These are phyloP conservation scores for Termitomyces sp. DNA, from an alignment of 768 basidiomycete genomes.

Conservation along the genomic window DNA sequence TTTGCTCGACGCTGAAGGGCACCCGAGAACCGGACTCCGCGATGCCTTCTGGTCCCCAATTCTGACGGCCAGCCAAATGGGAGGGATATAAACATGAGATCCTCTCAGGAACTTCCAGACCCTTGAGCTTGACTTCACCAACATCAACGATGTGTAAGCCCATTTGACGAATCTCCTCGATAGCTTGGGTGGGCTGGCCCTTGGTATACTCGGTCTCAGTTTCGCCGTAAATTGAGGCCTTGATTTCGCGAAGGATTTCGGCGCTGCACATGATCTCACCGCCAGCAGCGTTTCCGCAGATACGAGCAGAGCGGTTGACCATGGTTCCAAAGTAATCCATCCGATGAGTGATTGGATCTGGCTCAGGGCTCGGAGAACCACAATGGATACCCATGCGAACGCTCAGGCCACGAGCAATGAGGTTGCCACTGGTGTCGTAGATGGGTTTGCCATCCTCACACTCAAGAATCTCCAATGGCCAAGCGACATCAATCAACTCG, in stretches of 20 bases:
- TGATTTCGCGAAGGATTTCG: constrained; percentile 81
- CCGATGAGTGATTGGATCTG: constrained; percentile 83
- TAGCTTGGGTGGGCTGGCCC: constrained; percentile 48
- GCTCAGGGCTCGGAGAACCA: constrained; percentile 83
- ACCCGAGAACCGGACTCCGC: constrained; percentile 42
- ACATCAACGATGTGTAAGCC: constrained; percentile 66
- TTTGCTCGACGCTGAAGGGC: constrained; percentile 69
- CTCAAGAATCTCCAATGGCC: constrained; percentile 93
- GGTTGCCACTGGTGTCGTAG: constrained; percentile 52
- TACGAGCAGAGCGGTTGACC: constrained; percentile 89
- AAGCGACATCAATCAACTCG: constrained; percentile 71
- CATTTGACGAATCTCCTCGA: constrained; percentile 72
- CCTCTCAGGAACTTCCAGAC: constrained; percentile 85
- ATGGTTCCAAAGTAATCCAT: constrained; percentile 99
- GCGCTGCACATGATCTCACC: constrained; percentile 92
- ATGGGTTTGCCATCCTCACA: constrained; percentile 86
- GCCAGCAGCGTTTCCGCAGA: constrained; percentile 76
- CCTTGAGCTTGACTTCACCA: constrained; percentile 92
- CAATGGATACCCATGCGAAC: constrained; percentile 98
- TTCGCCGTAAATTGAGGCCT: constrained; percentile 52
- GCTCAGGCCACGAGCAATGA: constrained; percentile 83
- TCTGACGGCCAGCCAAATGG: constrained; percentile 65
- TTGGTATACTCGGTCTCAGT: constrained; percentile 57
- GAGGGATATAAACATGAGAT: constrained; percentile 82
- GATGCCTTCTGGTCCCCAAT: constrained; percentile 28